Base-by-base conservation (phyloP, 306 rosid genomes). In the Corylus avellana region DNA sequence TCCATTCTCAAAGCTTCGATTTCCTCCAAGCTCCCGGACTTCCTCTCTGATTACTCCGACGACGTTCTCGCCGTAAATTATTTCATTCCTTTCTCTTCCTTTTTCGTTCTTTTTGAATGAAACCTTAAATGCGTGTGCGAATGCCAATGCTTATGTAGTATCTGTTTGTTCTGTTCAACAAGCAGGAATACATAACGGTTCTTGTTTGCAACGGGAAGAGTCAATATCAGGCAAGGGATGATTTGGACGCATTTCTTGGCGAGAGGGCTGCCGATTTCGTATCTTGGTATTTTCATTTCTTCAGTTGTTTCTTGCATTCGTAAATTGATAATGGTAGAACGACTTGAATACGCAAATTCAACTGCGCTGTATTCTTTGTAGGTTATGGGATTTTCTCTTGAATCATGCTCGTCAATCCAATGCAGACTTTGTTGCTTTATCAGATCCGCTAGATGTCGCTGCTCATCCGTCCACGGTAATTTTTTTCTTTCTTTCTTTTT, bases 151-250 rank as follows among this genome's bases (percentile, higher is more conserved):
- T 74, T 25, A 9, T 59, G 22, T 25, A 2, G 66, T 8, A 20
- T 59, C 12, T 12, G 47, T 53, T 53, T 9, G 29, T 63, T 50
- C 25, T 11, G 12, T 12, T 13, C 37, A 64, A 67, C 49, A 3
- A 67, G 42, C 72, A 82, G 85, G 81, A 82, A 42, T 77, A 82
- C 47, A 55, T 82, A 27, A 82, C 81, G 3, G 81, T 82, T 75
- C 77, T 82, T 67, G 46, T 82, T 44, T 82, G 85, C 42, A 77
- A 82, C 22, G 85, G 81, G 64, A 82, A 82, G 81, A 54, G 73
- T 82, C 85, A 82, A 55, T 82, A 77, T 73, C 82, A 77, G 39
- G 85, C 82, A 11, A 82, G 81, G 70, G 82, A 77, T 18, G 81
- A 82, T 57, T 82, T 82, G 32, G 79, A 73, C 20, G 72, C 82